Base-by-base conservation (phyloP, 2,329 filamentous ascomycete species). In the Scopulariopsis brevicaulis region DNA sequence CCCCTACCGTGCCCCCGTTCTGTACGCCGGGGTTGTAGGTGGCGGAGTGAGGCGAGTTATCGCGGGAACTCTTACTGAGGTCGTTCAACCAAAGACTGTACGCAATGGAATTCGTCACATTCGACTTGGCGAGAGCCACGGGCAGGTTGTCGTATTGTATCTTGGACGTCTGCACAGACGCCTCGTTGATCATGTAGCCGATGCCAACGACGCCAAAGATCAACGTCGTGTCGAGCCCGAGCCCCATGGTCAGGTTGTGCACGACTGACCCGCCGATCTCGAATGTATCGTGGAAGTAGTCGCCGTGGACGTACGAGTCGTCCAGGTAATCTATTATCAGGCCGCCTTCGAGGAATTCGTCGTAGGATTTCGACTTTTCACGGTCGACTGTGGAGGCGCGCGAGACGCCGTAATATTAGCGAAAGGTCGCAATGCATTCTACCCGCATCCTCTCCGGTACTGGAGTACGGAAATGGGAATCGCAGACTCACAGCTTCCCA, bases 41-140 rank as follows among this genome's bases (percentile, higher is more conserved):
- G n/a, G 40, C 10, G 20, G 24, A 65, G 65, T 52, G 63, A 64
- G 58, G 18, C n/a, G 40, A 18, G 40, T 32, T 4, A 32, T 32
- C 4, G 8, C 28, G 28, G 28, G 15, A 4, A 3, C n/a, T 61
- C 65, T 22, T 62, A 70, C 68, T 65, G 11, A 81, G 68, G 57
- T 83, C 79, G 62, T 83, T 82, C 58, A 83, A 73, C 85, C 85
- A 90, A 24, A 91, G 70, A 59, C 85, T 89, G 70, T 89, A 90
- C 2, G 86, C 85, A 48, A 83, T 80, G 12, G 79, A 80, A 61
- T 82, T 82, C 68, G 89, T 89, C 56, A 82, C 66, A 20, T 81
- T 83, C 59, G 85, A 75, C 51, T 84, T 70, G 48, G 82, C 75
- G 73, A 94, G 78, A 58, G 81, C 74, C 60, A 85, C 73, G 1